Percentiles rank a stretch among this genome's conserved stretches.
phyloP scores from a whole-genome alignment of 73 alveolate species.

The Uronychia setigera region DNA sequence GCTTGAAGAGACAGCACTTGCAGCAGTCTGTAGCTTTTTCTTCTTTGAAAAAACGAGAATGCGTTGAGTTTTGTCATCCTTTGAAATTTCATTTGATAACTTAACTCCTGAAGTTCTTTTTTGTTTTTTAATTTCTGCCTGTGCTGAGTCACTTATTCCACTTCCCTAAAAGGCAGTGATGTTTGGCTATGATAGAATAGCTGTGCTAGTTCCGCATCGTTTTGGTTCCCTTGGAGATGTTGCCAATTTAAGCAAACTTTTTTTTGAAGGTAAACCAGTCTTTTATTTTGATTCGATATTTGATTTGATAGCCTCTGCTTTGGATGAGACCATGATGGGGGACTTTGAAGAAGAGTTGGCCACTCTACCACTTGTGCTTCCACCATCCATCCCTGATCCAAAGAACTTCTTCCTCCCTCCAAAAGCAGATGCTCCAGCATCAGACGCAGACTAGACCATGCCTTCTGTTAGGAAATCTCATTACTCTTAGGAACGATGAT shows the following conservation, averaged over 20 bases:
- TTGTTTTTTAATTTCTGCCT: not conserved
- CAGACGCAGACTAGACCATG: not conserved
- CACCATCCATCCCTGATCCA: not conserved
- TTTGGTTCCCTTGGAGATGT: not conserved
- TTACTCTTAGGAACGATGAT: not conserved
- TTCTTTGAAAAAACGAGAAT: not conserved
- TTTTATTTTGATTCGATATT: not conserved
- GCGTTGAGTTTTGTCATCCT: not conserved
- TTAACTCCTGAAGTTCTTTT: not conserved
- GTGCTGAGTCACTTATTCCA: too few species aligned
- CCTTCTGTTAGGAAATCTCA: too few species aligned
- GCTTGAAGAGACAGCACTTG: too few species aligned
- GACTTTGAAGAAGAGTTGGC: not conserved
- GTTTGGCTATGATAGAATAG: not conserved
- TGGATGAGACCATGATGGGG: not conserved
- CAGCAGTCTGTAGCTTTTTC: slow-evolving; percentile 1
- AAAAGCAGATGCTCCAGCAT: not conserved
- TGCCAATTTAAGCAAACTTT: not conserved
- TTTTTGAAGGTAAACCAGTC: not conserved
- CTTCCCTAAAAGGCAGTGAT: not conserved
- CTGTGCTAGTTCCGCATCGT: not conserved
- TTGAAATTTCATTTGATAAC: not conserved
- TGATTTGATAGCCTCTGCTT: not conserved
- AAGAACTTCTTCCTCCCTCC: not conserved
- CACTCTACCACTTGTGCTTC: not conserved